Percentiles rank a stretch among this genome's conserved stretches.
These are phyloP conservation scores for Ustanciosporium gigantosporum DNA, from an alignment of 1,284 basidiomycete species.

Conservation along the genomic window DNA sequence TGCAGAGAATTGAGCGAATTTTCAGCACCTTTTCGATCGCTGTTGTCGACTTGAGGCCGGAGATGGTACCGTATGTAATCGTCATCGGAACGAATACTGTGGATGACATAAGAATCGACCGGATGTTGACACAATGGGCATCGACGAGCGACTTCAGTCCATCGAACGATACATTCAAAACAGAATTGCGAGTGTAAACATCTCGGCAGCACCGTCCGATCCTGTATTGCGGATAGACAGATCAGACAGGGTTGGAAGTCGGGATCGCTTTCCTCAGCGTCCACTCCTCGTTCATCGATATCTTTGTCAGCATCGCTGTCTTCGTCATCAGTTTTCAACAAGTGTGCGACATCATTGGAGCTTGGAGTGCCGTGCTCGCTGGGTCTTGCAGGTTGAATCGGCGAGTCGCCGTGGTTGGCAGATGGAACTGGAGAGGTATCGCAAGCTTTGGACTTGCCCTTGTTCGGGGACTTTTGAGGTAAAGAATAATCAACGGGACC, in stretches of 20 bases:
- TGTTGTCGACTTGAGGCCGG: conserved; percentile 3
- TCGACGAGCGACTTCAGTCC: conserved; percentile 49
- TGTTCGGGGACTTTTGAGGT: too few relatives aligned
- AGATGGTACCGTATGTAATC: conserved; percentile 56
- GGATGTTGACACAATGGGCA: conserved; percentile 57
- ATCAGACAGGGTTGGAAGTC: conserved; percentile 53
- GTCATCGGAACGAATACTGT: conserved; percentile 49
- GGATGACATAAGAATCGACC: conserved; percentile 50
- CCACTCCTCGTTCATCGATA: not conserved
- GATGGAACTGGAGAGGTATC: too few relatives aligned
- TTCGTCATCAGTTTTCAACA: not conserved
- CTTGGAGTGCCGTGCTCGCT: too few relatives aligned
- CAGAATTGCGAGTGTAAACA: conserved; percentile 60
- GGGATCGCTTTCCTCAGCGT: conserved; percentile 10
- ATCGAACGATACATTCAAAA: conserved; percentile 57
- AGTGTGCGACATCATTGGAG: too few relatives aligned
- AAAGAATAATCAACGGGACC: too few relatives aligned
- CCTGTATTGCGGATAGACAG: conserved; percentile 52
- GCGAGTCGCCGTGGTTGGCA: too few relatives aligned
- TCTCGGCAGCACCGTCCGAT: conserved; percentile 51
- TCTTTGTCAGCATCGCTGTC: not conserved
- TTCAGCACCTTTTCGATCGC: too few relatives aligned
- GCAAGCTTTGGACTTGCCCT: too few relatives aligned
- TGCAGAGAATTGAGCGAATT: too few relatives aligned
- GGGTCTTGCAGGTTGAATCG: too few relatives aligned